These are phyloP conservation scores for Pedinophyceae sp. DNA, from an alignment of 139 green algal species.

Conservation along the genomic window DNA sequence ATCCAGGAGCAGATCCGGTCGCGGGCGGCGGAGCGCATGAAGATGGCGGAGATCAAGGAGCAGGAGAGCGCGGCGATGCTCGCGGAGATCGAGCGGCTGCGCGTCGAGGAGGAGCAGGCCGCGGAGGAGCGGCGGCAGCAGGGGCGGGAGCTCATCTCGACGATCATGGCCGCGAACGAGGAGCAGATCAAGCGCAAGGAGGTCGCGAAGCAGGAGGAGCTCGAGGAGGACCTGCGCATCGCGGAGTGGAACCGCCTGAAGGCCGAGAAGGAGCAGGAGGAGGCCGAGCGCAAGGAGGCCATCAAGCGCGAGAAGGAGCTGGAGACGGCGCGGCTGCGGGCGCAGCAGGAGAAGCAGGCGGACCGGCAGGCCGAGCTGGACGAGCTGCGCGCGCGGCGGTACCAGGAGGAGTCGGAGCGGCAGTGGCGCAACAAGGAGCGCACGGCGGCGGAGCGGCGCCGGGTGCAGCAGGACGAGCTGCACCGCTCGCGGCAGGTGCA, in stretches of 20 bases:
- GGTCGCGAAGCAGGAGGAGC: slow-evolving; percentile 35
- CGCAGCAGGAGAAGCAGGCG: slow-evolving; percentile 53
- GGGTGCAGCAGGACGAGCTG: slow-evolving; percentile 43
- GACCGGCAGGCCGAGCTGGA: slow-evolving; percentile 69
- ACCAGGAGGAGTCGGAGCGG: slow-evolving; percentile 41
- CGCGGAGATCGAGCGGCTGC: slow-evolving; percentile 43
- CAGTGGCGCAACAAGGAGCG: slow-evolving; percentile 59
- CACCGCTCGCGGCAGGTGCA: slow-evolving; percentile 29
- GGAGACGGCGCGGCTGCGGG: slow-evolving; percentile 63
- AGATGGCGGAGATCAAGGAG: slow-evolving; percentile 12
- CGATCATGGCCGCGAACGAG: slow-evolving; percentile 48
- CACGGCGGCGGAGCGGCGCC: slow-evolving; percentile 22
- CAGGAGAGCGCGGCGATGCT: slow-evolving; percentile 34
- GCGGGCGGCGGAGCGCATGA: slow-evolving; percentile 6
- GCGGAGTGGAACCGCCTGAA: slow-evolving; percentile 53
- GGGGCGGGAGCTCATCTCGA: slow-evolving; percentile 21
- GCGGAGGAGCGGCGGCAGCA: not conserved
- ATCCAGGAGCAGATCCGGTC: slow-evolving; percentile 58
- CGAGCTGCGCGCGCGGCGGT: slow-evolving; percentile 58
- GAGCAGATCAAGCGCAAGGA: slow-evolving; percentile 63
- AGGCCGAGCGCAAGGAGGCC: slow-evolving; percentile 45
- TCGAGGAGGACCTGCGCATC: slow-evolving; percentile 62
- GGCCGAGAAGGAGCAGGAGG: slow-evolving; percentile 40
- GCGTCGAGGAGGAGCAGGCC: slow-evolving; percentile 28
- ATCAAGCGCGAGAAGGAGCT: slow-evolving; percentile 58